These are phyloP conservation scores for Parietaria judaica DNA, from an alignment of 306 rosid species.

Conservation along the genomic window DNA sequence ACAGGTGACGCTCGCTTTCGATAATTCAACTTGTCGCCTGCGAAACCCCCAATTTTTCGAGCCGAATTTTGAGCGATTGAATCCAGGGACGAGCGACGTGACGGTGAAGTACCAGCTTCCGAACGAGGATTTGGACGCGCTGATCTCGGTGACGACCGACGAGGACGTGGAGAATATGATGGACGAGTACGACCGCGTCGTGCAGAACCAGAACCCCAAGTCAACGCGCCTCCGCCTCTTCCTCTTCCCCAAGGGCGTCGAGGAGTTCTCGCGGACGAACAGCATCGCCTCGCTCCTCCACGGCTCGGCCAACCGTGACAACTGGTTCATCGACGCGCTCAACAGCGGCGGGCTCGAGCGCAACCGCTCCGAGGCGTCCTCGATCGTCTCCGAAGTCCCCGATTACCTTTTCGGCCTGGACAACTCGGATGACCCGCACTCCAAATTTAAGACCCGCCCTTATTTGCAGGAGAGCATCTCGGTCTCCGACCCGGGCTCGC, in stretches of 20 bases:
- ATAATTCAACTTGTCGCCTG: neutral
- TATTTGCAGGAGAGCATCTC: conserved; percentile 38
- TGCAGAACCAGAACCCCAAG: conserved; percentile 61
- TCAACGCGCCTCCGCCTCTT: conserved; percentile 75
- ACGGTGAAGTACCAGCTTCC: conserved; percentile 93
- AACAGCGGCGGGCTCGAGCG: conserved; percentile 75
- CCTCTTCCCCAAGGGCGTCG: conserved; percentile 43
- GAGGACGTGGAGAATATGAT: conserved; percentile 99
- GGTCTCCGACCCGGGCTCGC: conserved; percentile 74
- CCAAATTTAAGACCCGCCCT: conserved; percentile 31
- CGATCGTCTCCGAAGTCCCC: conserved; percentile 81
- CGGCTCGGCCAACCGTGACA: conserved; percentile 75
- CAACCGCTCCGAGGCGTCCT: conserved; percentile 76
- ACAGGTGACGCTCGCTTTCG: conserved; percentile 31
- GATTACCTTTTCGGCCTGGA: conserved; percentile 88
- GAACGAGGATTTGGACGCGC: conserved; percentile 86
- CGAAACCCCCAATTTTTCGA: neutral
- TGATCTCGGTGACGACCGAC: conserved; percentile 79
- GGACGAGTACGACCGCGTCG: conserved; percentile 78
- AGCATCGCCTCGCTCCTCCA: conserved; percentile 72
- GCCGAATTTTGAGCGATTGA: neutral
- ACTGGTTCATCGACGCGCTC: conserved; percentile 85
- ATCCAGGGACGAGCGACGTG: conserved; percentile 48
- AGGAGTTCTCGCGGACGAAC: conserved; percentile 37
- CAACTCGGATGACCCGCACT: conserved; percentile 46